Evolutionary conservation across 768 basidiomycete genomes (phyloP), one percentile per base, ranked within the genome.

Genomic region (Calocybe gangraenosa): DNA sequence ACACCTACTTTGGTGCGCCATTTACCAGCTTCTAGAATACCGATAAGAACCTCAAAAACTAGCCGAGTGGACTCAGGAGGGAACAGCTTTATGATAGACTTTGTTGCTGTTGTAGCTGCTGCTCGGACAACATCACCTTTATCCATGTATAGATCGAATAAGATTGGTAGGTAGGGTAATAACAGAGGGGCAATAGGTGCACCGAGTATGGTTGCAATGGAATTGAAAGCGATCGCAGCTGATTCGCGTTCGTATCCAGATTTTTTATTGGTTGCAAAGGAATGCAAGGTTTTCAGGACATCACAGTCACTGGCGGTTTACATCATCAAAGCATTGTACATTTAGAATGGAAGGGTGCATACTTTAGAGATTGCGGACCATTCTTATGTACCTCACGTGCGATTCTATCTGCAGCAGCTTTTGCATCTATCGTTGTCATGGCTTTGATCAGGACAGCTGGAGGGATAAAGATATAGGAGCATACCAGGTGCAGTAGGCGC

Each of bases 1-100:
- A 84, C 90, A 13, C 88, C 92, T n/a, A 96, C 85, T 72, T 97
- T 97, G 47, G 86, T 81, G 52, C 84, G 79, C 95, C 95, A 98
- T 67, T 96, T 95, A 37, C 90, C 91, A 39, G 75, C 76, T 44
- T 91, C 86, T 18, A 97, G 62, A 49, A 94, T 79, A 21, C 72
- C 72, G 58, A 86, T 85, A 20, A 97, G 73, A 19, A 71, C 66
- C 33, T 79, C 72, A 54, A 88, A 90, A 6, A 86, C 79, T 43
- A 78, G 56, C 21, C 79, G 71, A n/a, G 76, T 82, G 2, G 87
- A 75, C 63, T 96, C 92, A 1, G 92, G 82, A 30, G 93, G 91
- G 47, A 82, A 80, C 36, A 86, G 76, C 59, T 90, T 90, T 49
- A 95, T 66, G 61, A 96, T 84, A 28, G 86, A 71, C 64, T 92